Conservation (phyloP, 306 rosid genomes). For the Acacia acuminata region DNA sequence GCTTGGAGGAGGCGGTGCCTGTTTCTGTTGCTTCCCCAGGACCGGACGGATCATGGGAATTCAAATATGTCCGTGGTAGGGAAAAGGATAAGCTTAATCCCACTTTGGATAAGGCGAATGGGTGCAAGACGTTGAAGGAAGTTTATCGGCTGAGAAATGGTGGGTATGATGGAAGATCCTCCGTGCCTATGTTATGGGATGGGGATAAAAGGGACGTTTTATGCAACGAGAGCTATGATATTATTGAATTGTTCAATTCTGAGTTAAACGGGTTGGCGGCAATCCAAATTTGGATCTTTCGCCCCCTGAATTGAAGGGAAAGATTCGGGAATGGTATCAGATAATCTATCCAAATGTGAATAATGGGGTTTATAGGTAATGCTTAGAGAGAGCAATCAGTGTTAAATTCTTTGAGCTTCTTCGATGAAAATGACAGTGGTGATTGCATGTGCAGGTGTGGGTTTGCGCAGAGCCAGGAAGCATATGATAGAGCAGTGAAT, state of each 20-base stretch:
- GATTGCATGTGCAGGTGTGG: slow-evolving; percentile 60
- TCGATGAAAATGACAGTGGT: background rate
- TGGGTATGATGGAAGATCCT: slow-evolving; percentile 75
- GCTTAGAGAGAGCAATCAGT: background rate
- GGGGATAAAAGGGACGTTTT: slow-evolving; percentile 49
- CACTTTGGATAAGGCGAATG: slow-evolving; percentile 61
- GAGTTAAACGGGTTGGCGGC: slow-evolving; percentile 59
- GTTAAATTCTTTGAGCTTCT: background rate
- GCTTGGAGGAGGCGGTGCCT: slow-evolving; percentile 70
- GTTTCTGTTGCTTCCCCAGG: slow-evolving; percentile 79
- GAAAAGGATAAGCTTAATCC: slow-evolving; percentile 38
- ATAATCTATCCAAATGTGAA: slow-evolving; percentile 80
- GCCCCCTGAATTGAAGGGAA: slow-evolving; percentile 56
- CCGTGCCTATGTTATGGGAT: slow-evolving; percentile 89
- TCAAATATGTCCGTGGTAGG: slow-evolving; percentile 24
- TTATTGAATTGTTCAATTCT: slow-evolving; percentile 70
- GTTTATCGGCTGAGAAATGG: slow-evolving; percentile 64
- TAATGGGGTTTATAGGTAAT: slow-evolving; percentile 87
- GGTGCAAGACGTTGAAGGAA: slow-evolving; percentile 60
- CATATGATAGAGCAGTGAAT: slow-evolving; percentile 67
- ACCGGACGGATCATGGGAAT: slow-evolving; percentile 83
- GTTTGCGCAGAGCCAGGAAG: slow-evolving; percentile 91
- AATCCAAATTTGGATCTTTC: slow-evolving; percentile 72
- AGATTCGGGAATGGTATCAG: slow-evolving; percentile 76
- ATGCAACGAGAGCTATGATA: slow-evolving; percentile 86